Conservation (phyloP, 176 grass and related monocot genomes). For the Phoenix roebelenii region DNA sequence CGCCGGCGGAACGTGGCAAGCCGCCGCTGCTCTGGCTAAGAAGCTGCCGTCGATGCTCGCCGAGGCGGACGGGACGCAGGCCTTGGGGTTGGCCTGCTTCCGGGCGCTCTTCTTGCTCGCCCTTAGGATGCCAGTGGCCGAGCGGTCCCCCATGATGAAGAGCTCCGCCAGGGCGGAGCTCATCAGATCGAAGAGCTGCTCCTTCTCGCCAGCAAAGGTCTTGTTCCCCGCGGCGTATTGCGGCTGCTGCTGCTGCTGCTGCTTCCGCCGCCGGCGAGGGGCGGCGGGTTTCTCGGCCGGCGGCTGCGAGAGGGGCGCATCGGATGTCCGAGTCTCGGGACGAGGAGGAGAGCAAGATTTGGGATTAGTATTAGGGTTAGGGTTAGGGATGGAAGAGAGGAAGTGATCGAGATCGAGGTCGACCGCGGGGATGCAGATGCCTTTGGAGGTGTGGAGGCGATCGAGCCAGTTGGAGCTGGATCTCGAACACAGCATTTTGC, state of each 20-base stretch:
- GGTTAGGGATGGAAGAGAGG: neutral
- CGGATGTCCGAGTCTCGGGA: too few relatives aligned
- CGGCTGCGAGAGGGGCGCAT: too few relatives aligned
- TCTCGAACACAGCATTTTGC: conserved; percentile 8
- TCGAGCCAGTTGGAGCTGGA: conserved; percentile 14
- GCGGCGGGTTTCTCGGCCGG: too few relatives aligned
- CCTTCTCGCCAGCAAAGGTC: neutral
- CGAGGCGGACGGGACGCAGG: conserved; percentile 20
- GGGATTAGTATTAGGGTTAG: neutral
- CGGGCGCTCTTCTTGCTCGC: conserved; percentile 6
- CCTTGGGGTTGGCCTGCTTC: conserved; percentile 28
- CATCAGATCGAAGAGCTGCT: conserved; percentile 22
- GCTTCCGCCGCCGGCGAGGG: too few relatives aligned
- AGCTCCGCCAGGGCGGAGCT: conserved; percentile 41
- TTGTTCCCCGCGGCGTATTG: neutral
- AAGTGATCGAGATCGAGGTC: conserved; percentile 12
- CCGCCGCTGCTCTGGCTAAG: too few relatives aligned
- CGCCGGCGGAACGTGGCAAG: conserved; percentile 10
- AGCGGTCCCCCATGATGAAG: conserved; percentile 42
- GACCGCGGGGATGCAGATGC: conserved; percentile 2
- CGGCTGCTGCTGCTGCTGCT: neutral
- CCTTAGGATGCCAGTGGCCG: neutral
- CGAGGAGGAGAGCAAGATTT: too few relatives aligned
- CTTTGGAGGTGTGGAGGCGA: conserved; percentile 8
- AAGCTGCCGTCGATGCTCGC: conserved; percentile 33